Percentiles rank a stretch among this genome's conserved stretches.
These are phyloP conservation scores for Populus ilicifolia DNA, from an alignment of 345 rosid genomes.

Conservation along the genomic window DNA sequence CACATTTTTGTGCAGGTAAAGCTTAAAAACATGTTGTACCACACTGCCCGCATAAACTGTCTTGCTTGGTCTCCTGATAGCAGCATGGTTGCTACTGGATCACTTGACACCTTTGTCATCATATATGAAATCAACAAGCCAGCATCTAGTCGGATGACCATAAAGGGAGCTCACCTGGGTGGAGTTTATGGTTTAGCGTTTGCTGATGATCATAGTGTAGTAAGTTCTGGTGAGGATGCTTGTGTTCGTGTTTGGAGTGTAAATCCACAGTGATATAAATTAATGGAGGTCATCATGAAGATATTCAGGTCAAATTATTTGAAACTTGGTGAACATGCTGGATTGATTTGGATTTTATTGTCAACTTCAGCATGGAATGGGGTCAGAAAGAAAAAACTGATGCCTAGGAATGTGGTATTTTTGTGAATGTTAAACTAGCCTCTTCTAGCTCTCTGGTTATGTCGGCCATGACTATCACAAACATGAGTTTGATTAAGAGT, in stretches of 20 bases:
- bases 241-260: conserved; percentile 71
- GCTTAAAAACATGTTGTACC: conserved; percentile 84
- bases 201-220: conserved; percentile 50
- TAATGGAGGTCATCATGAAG: not conserved
- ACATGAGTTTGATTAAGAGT: not conserved
- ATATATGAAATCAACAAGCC: conserved; percentile 76
- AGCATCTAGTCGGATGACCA: conserved; percentile 59
- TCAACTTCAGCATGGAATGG: not conserved
- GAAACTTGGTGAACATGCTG: not conserved
- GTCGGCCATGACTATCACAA: too few species aligned
- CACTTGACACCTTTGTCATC: conserved; percentile 76
- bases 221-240: conserved; percentile 95
- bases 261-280: conserved; percentile 8
- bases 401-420: not conserved
- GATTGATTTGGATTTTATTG: conserved; percentile 3
- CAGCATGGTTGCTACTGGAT: conserved; percentile 74
- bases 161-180: conserved; percentile 85
- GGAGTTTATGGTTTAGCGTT: conserved; percentile 87
- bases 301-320: not conserved
- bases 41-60: conserved; percentile 81
- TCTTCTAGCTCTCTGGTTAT: not conserved
- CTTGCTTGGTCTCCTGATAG: conserved; percentile 87
- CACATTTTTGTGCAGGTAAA: conserved; percentile 44
- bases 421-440: not conserved
- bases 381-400: not conserved